A percentile compares a stretch with the other conserved stretches of the same genome.
Conservation (phyloP, 352 stramenopile species). For the Elongisporangium prolatum region DNA sequence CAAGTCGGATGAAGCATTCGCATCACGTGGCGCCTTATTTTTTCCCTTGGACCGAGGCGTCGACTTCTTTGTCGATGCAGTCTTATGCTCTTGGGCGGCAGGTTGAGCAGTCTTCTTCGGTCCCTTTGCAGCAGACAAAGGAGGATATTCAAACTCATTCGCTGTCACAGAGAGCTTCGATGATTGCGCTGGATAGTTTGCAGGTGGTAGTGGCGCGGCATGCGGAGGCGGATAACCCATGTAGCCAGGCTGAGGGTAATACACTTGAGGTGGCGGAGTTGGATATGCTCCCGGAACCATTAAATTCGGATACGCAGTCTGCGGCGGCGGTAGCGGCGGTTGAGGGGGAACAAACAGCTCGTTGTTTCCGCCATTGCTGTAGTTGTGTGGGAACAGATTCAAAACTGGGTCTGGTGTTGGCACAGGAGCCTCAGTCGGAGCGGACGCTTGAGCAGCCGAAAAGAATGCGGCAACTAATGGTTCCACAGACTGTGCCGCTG, state of each 20-base stretch:
- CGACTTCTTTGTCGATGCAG: constrained; percentile 15
- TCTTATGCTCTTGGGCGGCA: constrained; percentile 8
- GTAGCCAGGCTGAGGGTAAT: constrained; percentile 18
- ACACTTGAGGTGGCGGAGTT: constrained; percentile 10
- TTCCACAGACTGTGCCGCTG: constrained; percentile 15
- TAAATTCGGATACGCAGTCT: constrained; percentile 3
- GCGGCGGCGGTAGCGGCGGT: constrained; percentile 22
- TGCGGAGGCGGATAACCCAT: constrained; percentile 27
- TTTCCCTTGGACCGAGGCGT: constrained; percentile 4
- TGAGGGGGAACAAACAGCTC: constrained; percentile 13
- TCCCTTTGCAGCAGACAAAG: constrained; percentile 6
- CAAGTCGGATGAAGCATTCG: constrained; percentile 2
- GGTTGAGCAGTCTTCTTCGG: constrained; percentile 5
- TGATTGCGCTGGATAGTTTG: constrained; percentile 5
- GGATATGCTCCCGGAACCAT: constrained; percentile 16
- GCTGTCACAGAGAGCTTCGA: not conserved
- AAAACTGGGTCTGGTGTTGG: constrained; percentile 18
- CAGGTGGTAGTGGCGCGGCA: constrained; percentile 6
- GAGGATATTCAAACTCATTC: constrained; percentile 14
- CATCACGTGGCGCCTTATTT: constrained; percentile 6
- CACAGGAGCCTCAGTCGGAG: not conserved
- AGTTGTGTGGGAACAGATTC: constrained; percentile 55
- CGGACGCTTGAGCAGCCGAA: constrained; percentile 15
- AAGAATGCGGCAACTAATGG: constrained; percentile 44
- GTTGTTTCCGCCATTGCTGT: constrained; percentile 12